Percentiles rank a stretch among this genome's conserved stretches.
Conservation (phyloP, 1,284 basidiomycete species). For the Afroboletus lepidellus region DNA sequence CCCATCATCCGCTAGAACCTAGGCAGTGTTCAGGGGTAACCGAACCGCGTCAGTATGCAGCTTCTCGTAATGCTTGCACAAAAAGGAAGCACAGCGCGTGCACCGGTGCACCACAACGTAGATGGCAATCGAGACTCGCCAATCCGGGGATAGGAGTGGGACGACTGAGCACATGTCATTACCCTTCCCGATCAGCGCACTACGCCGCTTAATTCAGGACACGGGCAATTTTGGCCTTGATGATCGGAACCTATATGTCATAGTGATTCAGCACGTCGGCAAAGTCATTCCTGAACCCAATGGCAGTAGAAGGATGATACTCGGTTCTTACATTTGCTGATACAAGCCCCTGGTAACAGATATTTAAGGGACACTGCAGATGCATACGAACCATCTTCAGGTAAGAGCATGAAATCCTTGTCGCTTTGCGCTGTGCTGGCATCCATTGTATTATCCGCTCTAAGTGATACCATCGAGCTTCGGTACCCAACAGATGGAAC, state of each 20-base stretch:
- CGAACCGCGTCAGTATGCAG: no score
- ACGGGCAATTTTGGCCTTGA: conserved; percentile 14
- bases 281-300: not conserved
- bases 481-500: conserved; percentile 21
- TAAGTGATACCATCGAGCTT: conserved; percentile 5
- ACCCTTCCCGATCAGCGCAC: no score
- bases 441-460: not conserved
- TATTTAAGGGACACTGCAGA: not conserved
- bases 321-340: not conserved
- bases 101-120: no score
- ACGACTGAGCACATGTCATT: no score
- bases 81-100: no score
- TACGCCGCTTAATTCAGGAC: no score
- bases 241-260: not conserved
- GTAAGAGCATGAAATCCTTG: conserved; percentile 6
- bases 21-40: no score
- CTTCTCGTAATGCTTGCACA: no score
- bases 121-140: no score
- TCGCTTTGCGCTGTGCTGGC: not conserved
- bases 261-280: not conserved
- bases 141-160: no score
- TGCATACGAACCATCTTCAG: not conserved
- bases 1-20: no score
- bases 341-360: not conserved
- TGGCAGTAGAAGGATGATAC: not conserved